phyloP scores from a whole-genome alignment of 2,329 filamentous ascomycete species.

The Sporothrix sp. region DNA sequence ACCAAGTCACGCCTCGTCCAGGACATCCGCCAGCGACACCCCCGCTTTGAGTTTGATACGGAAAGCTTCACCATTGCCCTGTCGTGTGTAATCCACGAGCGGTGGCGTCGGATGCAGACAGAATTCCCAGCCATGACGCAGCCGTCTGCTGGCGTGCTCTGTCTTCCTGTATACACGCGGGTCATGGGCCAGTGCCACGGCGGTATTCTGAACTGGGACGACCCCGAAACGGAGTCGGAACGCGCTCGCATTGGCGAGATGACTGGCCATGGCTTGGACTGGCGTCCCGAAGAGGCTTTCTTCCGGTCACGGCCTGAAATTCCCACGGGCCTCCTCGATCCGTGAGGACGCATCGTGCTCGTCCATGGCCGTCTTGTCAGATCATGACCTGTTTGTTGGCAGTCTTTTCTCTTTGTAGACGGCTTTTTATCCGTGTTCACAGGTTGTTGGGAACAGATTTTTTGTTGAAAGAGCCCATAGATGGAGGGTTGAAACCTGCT shows the following conservation, averaged over 20 bases:
- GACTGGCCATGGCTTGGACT: conserved; percentile 26
- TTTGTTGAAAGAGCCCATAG: no score
- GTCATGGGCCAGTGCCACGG: conserved; percentile 20
- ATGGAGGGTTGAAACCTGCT: no score
- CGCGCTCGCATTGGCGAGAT: conserved; percentile 18
- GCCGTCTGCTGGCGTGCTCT: background rate
- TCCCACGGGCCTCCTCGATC: conserved; percentile 14
- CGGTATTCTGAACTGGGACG: conserved; percentile 34
- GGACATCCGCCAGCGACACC: conserved; percentile 31
- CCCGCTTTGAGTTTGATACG: conserved; percentile 35
- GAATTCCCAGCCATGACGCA: conserved; percentile 7
- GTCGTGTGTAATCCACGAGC: conserved; percentile 18
- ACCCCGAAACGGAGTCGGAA: conserved; percentile 26
- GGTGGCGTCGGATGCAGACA: conserved; percentile 12
- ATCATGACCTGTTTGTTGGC: no score
- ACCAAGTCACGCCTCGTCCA: conserved; percentile 35
- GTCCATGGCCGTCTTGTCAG: no score
- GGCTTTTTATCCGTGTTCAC: no score
- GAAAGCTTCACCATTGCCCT: conserved; percentile 30
- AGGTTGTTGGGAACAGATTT: no score
- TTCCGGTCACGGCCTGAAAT: conserved; percentile 19
- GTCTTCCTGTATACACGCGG: conserved; percentile 15
- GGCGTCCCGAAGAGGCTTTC: conserved; percentile 28
- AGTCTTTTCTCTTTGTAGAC: background rate
- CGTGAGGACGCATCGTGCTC: background rate